Conservation (phyloP, 257 asterid genomes). For the Schizonepeta tenuifolia region DNA sequence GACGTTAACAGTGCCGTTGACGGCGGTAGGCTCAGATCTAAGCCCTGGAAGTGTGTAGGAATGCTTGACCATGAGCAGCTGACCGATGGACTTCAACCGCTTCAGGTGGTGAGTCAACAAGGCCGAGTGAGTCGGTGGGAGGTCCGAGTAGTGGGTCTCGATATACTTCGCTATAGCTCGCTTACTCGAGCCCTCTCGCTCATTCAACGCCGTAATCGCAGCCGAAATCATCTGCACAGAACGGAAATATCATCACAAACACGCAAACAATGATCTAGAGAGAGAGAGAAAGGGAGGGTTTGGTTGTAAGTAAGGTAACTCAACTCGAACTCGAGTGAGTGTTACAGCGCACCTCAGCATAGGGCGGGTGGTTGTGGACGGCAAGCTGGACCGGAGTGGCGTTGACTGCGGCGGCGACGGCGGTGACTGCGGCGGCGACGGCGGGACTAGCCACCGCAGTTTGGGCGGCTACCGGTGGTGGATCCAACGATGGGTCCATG, state of each 20-base stretch:
- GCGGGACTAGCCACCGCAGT: slow-evolving; percentile 32
- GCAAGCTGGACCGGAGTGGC: slow-evolving; percentile 26
- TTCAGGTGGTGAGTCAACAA: slow-evolving; percentile 62
- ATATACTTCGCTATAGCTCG: slow-evolving; percentile 67
- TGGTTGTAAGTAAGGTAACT: not conserved
- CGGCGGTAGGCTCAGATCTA: slow-evolving; percentile 47
- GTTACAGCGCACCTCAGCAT: slow-evolving; percentile 50
- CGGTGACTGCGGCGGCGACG: not conserved
- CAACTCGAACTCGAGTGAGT: not conserved
- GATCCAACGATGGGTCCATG: slow-evolving; percentile 52
- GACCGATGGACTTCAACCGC: slow-evolving; percentile 54
- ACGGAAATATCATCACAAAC: slow-evolving; percentile 5
- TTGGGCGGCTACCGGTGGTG: slow-evolving; percentile 40
- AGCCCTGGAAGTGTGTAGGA: slow-evolving; percentile 60
- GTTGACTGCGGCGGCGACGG: slow-evolving; percentile 26
- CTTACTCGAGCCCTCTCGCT: slow-evolving; percentile 73
- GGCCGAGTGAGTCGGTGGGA: slow-evolving; percentile 56
- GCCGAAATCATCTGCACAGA: slow-evolving; percentile 66
- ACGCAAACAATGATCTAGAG: not conserved
- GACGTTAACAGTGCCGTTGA: slow-evolving; percentile 35
- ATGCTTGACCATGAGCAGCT: slow-evolving; percentile 62
- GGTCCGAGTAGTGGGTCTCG: slow-evolving; percentile 50
- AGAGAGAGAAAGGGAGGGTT: not conserved
- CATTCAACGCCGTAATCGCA: slow-evolving; percentile 66
- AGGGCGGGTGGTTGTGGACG: slow-evolving; percentile 53